Conservation (phyloP, 495 filamentous ascomycete genomes). For the Penicillium malachiteum region DNA sequence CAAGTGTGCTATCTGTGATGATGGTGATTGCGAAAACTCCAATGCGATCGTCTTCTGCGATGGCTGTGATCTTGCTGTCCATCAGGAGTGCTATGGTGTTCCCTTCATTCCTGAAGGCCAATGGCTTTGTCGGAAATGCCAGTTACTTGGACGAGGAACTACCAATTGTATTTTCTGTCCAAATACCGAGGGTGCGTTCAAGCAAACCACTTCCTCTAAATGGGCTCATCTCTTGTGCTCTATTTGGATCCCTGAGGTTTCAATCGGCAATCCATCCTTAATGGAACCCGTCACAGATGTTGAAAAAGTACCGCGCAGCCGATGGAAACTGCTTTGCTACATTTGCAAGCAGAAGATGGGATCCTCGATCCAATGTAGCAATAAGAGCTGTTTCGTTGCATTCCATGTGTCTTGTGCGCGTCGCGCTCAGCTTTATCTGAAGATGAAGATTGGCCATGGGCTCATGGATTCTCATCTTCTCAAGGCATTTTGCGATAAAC, state of each 20-base stretch:
- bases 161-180: conserved; percentile 98
- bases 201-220: conserved; percentile 90
- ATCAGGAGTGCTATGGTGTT: conserved; percentile 99
- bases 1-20: conserved; percentile 97
- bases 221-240: conserved; percentile 97
- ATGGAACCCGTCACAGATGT: conserved; percentile 99
- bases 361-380: conserved; percentile 96
- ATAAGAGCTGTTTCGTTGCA: conserved; percentile 95
- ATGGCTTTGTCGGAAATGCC: conserved; percentile 97
- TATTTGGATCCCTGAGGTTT: conserved; percentile 97
- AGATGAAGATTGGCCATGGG: conserved; percentile 94
- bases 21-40: conserved; percentile 98
- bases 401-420: conserved; percentile 98
- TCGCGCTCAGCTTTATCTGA: conserved; percentile 81
- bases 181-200: conserved; percentile 96
- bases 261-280: conserved; percentile 90
- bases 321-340: conserved; percentile 94
- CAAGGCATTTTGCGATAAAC: conserved; percentile 95
- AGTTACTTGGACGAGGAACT: conserved; percentile 87
- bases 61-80: conserved; percentile 94
- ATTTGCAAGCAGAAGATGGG: conserved; percentile 98
- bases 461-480: conserved; percentile 83
- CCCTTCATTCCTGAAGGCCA: conserved; percentile 98
- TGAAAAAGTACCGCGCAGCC: conserved; percentile 88
- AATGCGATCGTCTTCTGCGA: conserved; percentile 99